phyloP scores from a whole-genome alignment of 2,329 filamentous ascomycete genomes.

The Myriangium duriaei region DNA sequence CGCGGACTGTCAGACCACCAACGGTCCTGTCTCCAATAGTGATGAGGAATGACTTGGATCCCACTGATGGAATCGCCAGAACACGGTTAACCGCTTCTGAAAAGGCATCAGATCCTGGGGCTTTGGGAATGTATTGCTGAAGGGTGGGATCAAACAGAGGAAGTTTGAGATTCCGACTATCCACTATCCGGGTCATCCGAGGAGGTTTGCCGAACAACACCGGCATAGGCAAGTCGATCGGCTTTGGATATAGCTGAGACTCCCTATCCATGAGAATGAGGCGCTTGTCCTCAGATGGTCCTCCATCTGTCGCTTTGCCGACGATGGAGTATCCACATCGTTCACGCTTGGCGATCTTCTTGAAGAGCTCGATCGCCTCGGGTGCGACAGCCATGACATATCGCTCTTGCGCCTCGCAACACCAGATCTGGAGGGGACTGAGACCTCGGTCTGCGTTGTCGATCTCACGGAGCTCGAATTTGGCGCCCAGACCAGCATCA shows the following conservation, averaged over 20 bases:
- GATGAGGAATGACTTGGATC: slow-evolving; percentile 95
- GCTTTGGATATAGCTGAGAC: slow-evolving; percentile 57
- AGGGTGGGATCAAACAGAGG: slow-evolving; percentile 65
- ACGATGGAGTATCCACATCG: slow-evolving; percentile 88
- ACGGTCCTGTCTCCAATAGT: slow-evolving; percentile 91
- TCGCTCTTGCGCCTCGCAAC: slow-evolving; percentile 90
- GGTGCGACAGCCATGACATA: slow-evolving; percentile 84
- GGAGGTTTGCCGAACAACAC: slow-evolving; percentile 78
- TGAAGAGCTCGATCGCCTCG: slow-evolving; percentile 62
- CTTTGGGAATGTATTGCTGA: slow-evolving; percentile 49
- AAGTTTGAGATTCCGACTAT: slow-evolving; percentile 54
- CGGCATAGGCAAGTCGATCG: slow-evolving; percentile 82
- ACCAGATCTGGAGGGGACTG: slow-evolving; percentile 96
- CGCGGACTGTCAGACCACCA: slow-evolving; percentile 73
- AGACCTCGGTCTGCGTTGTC: slow-evolving; percentile 83
- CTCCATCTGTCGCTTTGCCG: slow-evolving; percentile 53
- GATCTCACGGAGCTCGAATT: slow-evolving; percentile 87
- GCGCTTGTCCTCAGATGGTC: slow-evolving; percentile 53
- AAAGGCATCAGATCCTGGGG: slow-evolving; percentile 17
- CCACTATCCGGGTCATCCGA: slow-evolving; percentile 64
- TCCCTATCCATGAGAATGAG: slow-evolving; percentile 74
- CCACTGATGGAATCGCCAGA: slow-evolving; percentile 73
- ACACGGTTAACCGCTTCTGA: slow-evolving; percentile 67
- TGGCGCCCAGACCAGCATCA: slow-evolving; percentile 80
- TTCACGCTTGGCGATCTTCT: slow-evolving; percentile 62